Evolutionary conservation across 2,329 filamentous ascomycete species (phyloP), one percentile per base, ranked within the genome.

Genomic region (Taxawa tesnikishii): DNA sequence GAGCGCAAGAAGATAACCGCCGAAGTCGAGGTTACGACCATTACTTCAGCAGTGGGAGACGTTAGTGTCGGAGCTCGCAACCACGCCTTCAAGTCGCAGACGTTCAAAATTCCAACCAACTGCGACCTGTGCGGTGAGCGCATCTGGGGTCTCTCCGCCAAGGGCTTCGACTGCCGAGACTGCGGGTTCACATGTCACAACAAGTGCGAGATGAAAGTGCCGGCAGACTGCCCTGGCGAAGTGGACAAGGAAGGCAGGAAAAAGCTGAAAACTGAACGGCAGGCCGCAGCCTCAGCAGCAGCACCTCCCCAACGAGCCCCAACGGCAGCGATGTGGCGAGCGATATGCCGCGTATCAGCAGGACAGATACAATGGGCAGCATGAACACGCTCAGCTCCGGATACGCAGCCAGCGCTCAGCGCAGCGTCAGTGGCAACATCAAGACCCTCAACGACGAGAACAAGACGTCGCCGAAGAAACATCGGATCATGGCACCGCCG

Each of bases 161-260:
- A 98, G 59, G 90, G 90, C 0, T 92, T 94, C 51, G 87, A 93
- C 53, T 98, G 90, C 51, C 75, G 81, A 45, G 88, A 96, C 55
- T 98, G 90, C 50, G 90, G 92, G 19, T 98, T 94, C 59, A 94
- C 87, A 2, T 98, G 90, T 51, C 90, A 98, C 59, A 92, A 79
- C 65, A 98, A 98, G 61, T 98, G 90, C 55, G 84, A 98, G 62
- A 90, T 98, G 79, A 98, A 96, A 59, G 90, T 96, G 0, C 85
- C 90, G 1, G 82, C 90, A 6, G 83, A 94, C 51, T 98, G 90
- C 50, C 90, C 90, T 0, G 90, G 90, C 30, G 90, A 96, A 51
- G 75, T 90, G 51, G 79, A 69, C 41, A 98, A 96, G 58, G 90
- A 96, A 40, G 87, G 94, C 47, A 87, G 79, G 62, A 98, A 94